Percentiles rank a stretch among this genome's conserved stretches.
phyloP scores from a whole-genome alignment of 2,329 filamentous ascomycete genomes.

The Zymoseptoria pseudotritici region DNA sequence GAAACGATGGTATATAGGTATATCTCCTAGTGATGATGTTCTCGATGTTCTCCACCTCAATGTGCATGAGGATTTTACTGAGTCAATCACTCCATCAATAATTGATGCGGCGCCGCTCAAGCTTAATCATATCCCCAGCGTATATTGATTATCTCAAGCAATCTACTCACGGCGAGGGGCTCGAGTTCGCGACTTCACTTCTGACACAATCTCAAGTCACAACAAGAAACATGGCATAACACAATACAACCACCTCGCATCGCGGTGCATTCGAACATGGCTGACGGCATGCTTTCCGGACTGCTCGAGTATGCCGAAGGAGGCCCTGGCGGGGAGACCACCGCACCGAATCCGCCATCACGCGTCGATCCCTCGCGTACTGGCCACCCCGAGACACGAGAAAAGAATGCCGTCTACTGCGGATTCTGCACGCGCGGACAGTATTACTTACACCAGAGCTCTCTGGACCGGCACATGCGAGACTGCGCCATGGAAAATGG shows the following conservation, averaged over 20 bases:
- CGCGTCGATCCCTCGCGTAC: background rate
- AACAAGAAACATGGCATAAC: background rate
- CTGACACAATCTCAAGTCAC: background rate
- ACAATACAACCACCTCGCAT: background rate
- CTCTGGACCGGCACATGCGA: background rate
- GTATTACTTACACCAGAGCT: background rate
- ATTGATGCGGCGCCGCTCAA: too few relatives aligned
- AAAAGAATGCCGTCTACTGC: background rate
- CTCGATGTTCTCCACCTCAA: too few relatives aligned
- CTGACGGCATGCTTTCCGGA: background rate
- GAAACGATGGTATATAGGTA: too few relatives aligned
- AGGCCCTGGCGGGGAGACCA: background rate
- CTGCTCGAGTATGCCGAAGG: background rate
- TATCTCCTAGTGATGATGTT: too few relatives aligned
- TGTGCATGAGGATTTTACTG: too few relatives aligned
- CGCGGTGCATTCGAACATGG: background rate
- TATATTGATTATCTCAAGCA: background rate
- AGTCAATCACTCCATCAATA: too few relatives aligned
- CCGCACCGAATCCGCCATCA: background rate
- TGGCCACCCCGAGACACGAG: background rate
- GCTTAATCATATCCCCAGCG: too few relatives aligned
- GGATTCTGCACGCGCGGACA: background rate
- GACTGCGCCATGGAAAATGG: background rate
- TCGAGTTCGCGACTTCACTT: background rate
- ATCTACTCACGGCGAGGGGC: background rate